phyloP scores from a whole-genome alignment of 768 basidiomycete species.

The Xanthoconium stramineum region DNA sequence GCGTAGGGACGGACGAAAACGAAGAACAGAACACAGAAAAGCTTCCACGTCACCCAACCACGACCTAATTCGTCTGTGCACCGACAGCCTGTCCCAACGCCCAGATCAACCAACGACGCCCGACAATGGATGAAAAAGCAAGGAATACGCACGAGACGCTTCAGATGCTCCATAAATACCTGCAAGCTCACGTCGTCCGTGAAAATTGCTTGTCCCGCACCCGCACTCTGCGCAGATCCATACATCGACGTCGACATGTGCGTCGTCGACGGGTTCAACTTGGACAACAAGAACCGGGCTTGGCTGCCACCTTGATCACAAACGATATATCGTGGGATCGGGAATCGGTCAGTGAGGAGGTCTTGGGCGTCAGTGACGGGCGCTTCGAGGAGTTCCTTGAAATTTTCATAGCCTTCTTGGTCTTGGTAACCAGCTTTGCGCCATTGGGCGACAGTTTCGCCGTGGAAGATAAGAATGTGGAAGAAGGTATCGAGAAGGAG shows the following conservation, averaged over 20 bases:
- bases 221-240: conserved; percentile 65
- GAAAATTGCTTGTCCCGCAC: conserved; percentile 88
- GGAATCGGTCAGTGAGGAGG: conserved; percentile 91
- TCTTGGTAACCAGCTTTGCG: conserved; percentile 98
- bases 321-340: conserved; percentile 96
- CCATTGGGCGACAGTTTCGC: conserved; percentile 96
- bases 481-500: conserved; percentile 98
- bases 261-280: conserved; percentile 96
- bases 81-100: conserved; percentile 51
- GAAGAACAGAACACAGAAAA: neutral
- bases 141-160: conserved; percentile 66
- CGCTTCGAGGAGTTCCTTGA: conserved; percentile 86
- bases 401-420: conserved; percentile 98
- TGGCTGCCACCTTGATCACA: conserved; percentile 98
- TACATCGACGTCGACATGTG: conserved; percentile 94
- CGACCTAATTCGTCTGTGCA: conserved; percentile 57
- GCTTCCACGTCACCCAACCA: neutral
- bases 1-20: conserved; percentile 3
- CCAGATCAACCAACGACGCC: neutral
- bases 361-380: conserved; percentile 95
- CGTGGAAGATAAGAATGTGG: conserved; percentile 99
- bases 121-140: neutral
- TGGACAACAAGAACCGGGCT: conserved; percentile 95
- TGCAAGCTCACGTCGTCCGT: conserved; percentile 98
- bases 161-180: conserved; percentile 97